Evolutionary conservation across 441 rosid genomes (phyloP), one percentile per base, ranked within the genome.

Genomic region (Manihot esculenta): DNA sequence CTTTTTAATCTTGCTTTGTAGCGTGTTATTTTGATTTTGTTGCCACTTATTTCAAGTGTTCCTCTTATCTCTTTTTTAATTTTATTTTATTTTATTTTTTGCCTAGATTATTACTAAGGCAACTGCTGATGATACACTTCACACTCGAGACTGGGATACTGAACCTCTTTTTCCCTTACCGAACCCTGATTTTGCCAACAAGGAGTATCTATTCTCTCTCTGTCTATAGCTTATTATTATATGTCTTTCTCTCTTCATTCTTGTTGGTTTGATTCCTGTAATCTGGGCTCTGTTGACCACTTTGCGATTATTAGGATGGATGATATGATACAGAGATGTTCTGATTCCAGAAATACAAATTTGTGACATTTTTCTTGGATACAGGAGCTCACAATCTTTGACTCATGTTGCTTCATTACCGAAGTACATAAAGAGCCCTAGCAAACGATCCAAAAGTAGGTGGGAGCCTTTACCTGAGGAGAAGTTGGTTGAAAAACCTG

Each of bases 401-500:
- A 72, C 74, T 55, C 72, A 79, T 54, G 66, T 77, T 72, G 76
- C 88, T 72, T 63, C 81, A 38, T 76, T 84, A 68, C 74, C 84
- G 50, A 83, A 78, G 72, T 81, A 72, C 68, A 84, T 76, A 79
- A 91, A 79, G 79, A 96, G 94, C 79, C 97, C 97, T 71, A 76
- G 81, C 68, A 88, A 85, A 78, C 85, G 97, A 78, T 61, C 92
- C 74, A 96, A 96, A 80, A 93, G 98, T 79, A 87, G 99, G 76
- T 96, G 99, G 99, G 99, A 93, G 88, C 99, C 99, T 69, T 72
- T 96, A 72, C 84, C 78, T 30, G 97, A 89, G 80, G 88, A 82
- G 79, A 93, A 89, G 74, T 72, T 77, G 12, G 77, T 78, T 77
- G 90, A 85, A 63, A 87, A 85, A 68, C 73, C 81, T 62, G 78